Evolutionary conservation across 2,329 filamentous ascomycete genomes (phyloP).

Genomic region (Clonostachys solani): DNA sequence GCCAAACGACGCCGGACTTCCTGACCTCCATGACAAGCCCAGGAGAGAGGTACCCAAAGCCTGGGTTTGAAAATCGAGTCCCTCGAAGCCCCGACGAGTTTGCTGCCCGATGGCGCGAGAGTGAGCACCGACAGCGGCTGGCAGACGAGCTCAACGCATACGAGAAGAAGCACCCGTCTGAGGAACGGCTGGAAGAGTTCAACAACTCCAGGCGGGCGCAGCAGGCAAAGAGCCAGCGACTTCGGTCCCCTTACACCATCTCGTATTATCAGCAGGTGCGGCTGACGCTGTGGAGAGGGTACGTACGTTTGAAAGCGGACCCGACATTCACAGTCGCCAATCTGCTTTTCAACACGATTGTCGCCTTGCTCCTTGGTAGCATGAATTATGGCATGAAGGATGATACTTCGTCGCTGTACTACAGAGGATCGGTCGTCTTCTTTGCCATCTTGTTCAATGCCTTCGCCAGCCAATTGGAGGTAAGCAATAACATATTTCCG

Average conservation of each 20-base stretch:
- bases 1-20: constrained; percentile 68
- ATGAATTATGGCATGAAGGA: constrained; percentile 67
- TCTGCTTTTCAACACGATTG: constrained; percentile 71
- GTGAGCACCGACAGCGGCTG: constrained; percentile 43
- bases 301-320: constrained; percentile 66
- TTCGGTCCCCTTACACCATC: constrained; percentile 62
- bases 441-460: constrained; percentile 52
- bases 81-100: constrained; percentile 68
- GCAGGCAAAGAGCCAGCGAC: constrained; percentile 48
- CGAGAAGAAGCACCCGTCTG: constrained; percentile 25
- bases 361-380: constrained; percentile 70
- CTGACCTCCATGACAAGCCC: constrained; percentile 60
- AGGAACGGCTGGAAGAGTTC: constrained; percentile 46
- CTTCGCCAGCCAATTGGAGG: constrained; percentile 60
- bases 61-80: constrained; percentile 56
- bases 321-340: constrained; percentile 61
- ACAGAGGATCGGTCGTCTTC: constrained; percentile 38
- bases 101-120: constrained; percentile 45
- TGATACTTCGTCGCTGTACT: constrained; percentile 60
- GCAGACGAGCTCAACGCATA: constrained; percentile 61
- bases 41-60: constrained; percentile 61
- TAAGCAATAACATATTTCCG: constrained; percentile 19
- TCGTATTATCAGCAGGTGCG: constrained; percentile 67
- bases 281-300: constrained; percentile 45
- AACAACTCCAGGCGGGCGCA: constrained; percentile 43